Conservation (phyloP, 2,329 filamentous ascomycete species). For the Calonectria leucothoes region DNA sequence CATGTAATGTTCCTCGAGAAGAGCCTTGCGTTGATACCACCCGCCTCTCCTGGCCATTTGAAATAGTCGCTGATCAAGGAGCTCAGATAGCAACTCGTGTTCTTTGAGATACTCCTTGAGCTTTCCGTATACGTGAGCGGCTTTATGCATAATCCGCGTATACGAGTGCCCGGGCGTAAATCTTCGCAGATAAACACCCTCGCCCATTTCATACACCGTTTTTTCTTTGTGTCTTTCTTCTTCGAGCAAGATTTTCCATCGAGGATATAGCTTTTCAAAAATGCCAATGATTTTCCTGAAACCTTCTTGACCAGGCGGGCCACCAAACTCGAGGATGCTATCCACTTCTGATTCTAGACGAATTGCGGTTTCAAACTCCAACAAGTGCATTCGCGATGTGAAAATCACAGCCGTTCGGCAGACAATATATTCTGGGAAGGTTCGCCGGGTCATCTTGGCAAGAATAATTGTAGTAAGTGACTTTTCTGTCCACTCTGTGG, state of each 20-base stretch:
- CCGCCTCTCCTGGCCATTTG: slow-evolving; percentile 85
- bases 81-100: slow-evolving; percentile 77
- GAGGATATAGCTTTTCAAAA: slow-evolving; percentile 79
- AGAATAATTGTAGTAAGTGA: slow-evolving; percentile 95
- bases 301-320: slow-evolving; percentile 72
- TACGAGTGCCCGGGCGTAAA: slow-evolving; percentile 95
- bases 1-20: slow-evolving; percentile 98
- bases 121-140: slow-evolving; percentile 80
- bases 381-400: slow-evolving; percentile 74
- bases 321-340: slow-evolving; percentile 82
- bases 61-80: slow-evolving; percentile 85
- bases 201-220: slow-evolving; percentile 80
- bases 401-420: slow-evolving; percentile 93
- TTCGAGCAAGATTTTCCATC: slow-evolving; percentile 80
- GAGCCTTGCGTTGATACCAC: slow-evolving; percentile 96
- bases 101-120: slow-evolving; percentile 85
- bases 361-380: slow-evolving; percentile 92
- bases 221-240: slow-evolving; percentile 86
- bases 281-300: slow-evolving; percentile 76
- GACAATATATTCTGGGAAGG: slow-evolving; percentile 91
- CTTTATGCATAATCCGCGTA: slow-evolving; percentile 92
- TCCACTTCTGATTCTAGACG: slow-evolving; percentile 86
- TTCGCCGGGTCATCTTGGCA: slow-evolving; percentile 86
- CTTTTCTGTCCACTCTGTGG: slow-evolving; percentile 97
- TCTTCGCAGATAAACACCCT: slow-evolving; percentile 88